These are phyloP conservation scores for Balamuthia mandrillaris DNA, from an alignment of 208 protist genomes.

Conservation along the genomic window DNA sequence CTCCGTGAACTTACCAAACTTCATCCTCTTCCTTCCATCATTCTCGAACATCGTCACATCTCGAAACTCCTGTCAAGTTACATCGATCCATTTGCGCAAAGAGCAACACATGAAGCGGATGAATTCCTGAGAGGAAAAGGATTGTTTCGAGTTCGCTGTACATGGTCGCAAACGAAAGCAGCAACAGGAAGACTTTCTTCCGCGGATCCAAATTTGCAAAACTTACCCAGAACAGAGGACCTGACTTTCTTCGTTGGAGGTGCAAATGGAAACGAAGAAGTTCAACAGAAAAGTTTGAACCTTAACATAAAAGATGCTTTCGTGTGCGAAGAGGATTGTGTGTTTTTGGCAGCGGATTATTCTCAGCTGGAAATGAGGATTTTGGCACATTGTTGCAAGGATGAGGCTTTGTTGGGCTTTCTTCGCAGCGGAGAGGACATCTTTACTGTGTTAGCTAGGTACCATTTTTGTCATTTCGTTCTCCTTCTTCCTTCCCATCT, in stretches of 20 bases:
- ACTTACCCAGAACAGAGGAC: neutral
- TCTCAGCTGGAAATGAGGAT: constrained; percentile 35
- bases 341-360: constrained; percentile 24
- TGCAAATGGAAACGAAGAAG: neutral
- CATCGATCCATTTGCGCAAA: neutral
- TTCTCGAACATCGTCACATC: constrained; percentile 29
- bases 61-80: neutral
- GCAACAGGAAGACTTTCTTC: constrained; percentile 26
- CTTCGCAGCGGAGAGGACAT: neutral
- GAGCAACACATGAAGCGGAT: neutral
- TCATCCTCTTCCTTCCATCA: constrained; percentile 16
- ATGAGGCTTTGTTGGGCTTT: neutral
- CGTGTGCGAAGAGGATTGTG: neutral
- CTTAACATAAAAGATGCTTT: constrained; percentile 11
- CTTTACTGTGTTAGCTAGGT: constrained; percentile 31
- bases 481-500: neutral
- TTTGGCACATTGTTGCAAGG: constrained; percentile 17
- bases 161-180: neutral
- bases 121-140: neutral
- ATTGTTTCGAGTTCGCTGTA: neutral
- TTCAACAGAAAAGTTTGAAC: neutral
- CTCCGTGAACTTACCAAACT: neutral
- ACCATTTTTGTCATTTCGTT: neutral
- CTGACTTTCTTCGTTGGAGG: constrained; percentile 14
- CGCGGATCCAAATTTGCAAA: constrained; percentile 25